Evolutionary conservation across 495 filamentous ascomycete species (phyloP), one percentile per base, ranked within the genome.

Genomic region (Aspergillus kassunensis): DNA sequence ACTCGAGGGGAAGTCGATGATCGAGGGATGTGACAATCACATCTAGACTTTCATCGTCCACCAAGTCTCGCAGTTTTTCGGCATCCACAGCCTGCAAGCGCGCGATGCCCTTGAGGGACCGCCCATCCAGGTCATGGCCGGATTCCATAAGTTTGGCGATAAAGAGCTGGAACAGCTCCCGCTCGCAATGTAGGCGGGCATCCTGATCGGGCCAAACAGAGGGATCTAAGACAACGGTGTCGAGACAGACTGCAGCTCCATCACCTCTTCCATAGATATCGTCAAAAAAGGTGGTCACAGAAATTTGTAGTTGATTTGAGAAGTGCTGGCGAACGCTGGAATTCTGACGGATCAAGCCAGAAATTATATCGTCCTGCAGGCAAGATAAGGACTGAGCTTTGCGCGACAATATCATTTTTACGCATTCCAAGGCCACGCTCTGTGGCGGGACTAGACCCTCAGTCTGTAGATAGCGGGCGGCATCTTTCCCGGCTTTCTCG

Each of bases 11-110:
- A 49, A 89, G 76, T 15, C 90, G 81, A 71, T 87, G 81, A 60
- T 97, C 90, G 31, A 95, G 74, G 44, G 82, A 88, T 25, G 80
- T 75, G 9, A 96, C 69, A 43, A 97, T 81, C 36, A 88, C 87
- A 59, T 91, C 89, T 51, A 95, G 80, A 35, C 80, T 80, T 53
- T 93, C 87, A 39, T 80, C 76, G 59, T 95, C 90, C 31, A 96
- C 77, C 41, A 91, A 65, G 33, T 74, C 68, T 54, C 84, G 80
- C 44, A 95, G 59, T 43, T 74, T 72, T 0, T 64, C 70, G 0
- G 81, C 79, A 53, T 82, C 78, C n/a, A 78, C 73, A 20, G 79
- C 77, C 15, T 88, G 72, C 11, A 88, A 67, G 47, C 81, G 74
- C 12, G 85, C 77, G 43, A 88, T 77, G 21, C 78, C 81, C 57